Base-by-base conservation (phyloP, 192 early-diverging fungal genomes). In the Diversispora eburnea region DNA sequence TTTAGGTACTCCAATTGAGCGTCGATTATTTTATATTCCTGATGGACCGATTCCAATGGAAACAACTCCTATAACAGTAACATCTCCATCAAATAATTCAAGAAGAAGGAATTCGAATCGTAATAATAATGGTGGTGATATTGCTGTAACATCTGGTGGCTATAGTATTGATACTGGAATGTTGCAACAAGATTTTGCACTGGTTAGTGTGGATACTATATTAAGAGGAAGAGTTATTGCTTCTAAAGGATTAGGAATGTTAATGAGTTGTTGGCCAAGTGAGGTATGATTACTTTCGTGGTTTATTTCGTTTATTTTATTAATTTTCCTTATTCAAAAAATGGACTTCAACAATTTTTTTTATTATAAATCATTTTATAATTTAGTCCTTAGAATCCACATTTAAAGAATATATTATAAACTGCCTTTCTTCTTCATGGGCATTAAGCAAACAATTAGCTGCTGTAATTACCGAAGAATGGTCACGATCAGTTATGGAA, bases 81-180 rank as follows among this genome's bases (percentile, higher is more conserved):
- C 71, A 49, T 3, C 58, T 19, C 10, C 41, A n/a, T 47, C 70
- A 60, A 41, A 62, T 52, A 22, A 39, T 58, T 52, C 61, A 25
- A 46, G 9, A 47, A 77, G 33, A 15, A 49, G 66, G 12, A 61
- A 49, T 9, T 74, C 73, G 42, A 60, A 73, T 25, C 78, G 56
- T 48, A 20, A 73, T 17, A 22, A n/a, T 49, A 64, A 25, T 19
- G 57, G 61, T 43, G 46, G 20, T 54, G 42, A 54, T 62, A 46
- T n/a, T 33, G 57, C 13, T 54, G 62, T 52, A 39, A 48, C 60
- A 10, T 42, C 45, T 10, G 6, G 58, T 20, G 9, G 78, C 33
- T 77, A 93, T 75, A 94, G 95, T 75, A 85, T 98, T 43, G 97
- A 99, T 74, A 80, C 86, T 49, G 92, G 93, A 17, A 98, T 99